phyloP scores from a whole-genome alignment of 768 basidiomycete genomes.

The Termitomyces sp. region DNA sequence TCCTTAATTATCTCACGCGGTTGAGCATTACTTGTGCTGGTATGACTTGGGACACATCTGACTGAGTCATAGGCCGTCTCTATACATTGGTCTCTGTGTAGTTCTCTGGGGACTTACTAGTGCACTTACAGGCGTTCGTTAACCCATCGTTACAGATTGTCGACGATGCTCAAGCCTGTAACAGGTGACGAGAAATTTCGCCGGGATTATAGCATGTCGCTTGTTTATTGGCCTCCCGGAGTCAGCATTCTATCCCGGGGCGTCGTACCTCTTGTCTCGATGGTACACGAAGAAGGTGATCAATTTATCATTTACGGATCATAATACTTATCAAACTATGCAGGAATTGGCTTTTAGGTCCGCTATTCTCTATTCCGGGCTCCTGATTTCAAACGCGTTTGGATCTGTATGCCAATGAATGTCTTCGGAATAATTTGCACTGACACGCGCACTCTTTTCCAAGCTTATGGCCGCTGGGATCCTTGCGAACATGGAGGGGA shows the following conservation, averaged over 20 bases:
- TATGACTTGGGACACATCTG: not conserved
- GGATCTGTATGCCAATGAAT: slow-evolving; percentile 40
- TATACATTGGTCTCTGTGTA: slow-evolving; percentile 57
- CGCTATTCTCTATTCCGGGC: slow-evolving; percentile 52
- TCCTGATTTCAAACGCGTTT: slow-evolving; percentile 63
- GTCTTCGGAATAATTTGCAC: not conserved
- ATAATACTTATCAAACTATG: not conserved
- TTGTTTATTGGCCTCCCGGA: slow-evolving; percentile 62
- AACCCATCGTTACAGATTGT: not conserved
- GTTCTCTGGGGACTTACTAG: slow-evolving; percentile 60
- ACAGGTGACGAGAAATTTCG: slow-evolving; percentile 48
- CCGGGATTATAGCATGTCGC: slow-evolving; percentile 50
- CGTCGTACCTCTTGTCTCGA: slow-evolving; percentile 39
- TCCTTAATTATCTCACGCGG: slow-evolving; percentile 51
- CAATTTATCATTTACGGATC: not conserved
- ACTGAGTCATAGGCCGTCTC: slow-evolving; percentile 39
- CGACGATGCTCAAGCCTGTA: not conserved
- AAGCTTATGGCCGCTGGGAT: slow-evolving; percentile 75
- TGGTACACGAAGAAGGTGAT: slow-evolving; percentile 54
- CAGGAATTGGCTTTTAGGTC: slow-evolving; percentile 64
- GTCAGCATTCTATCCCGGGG: slow-evolving; percentile 62
- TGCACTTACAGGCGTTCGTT: slow-evolving; percentile 51
- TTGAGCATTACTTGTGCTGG: slow-evolving; percentile 13
- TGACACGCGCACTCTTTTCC: not conserved
- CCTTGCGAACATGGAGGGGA: slow-evolving; percentile 61